Base-by-base conservation (phyloP, 176 grass and related monocot species). In the Triticum monococcum region DNA sequence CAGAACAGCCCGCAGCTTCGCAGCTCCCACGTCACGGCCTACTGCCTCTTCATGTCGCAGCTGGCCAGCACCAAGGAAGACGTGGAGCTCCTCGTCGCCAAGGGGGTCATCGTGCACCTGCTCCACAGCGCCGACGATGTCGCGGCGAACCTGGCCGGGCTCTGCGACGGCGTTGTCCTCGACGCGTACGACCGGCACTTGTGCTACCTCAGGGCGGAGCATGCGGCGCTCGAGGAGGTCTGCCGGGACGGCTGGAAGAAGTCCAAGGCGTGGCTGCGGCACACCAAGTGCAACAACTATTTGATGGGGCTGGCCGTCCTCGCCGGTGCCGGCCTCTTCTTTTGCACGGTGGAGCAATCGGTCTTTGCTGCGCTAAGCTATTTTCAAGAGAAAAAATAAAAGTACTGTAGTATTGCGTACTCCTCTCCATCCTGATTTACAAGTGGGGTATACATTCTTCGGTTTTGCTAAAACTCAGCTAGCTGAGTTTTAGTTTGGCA, bases 11-110 rank as follows among this genome's bases (percentile, higher is more conserved):
- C 22, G 61, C 8, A 12, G 60, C 60, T 63, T 3, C 9, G 23
- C 23, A 63, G 22, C 20, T 61, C 57, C 61, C 61, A 63, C 61
- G 23, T 63, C n/a, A 63, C 23, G 36, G 73, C 83, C 8, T 85
- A 85, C 73, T 85, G 73, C 43, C 1, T 78, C 43, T 85, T 85
- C 73, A 68, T 85, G 60, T 78, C 83, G 30, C 83, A 85, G 62
- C 0, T 85, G 13, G 83, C 73, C 20, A 2, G 30, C 73, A 68
- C 45, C 8, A 22, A 14, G 59, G 20, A 56, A 12, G 73, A 85
- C 73, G 83, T 85, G 8, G 62, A 3, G 61, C 23, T 63, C 61
- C 61, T 63, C 9, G n/a, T 63, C 61, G 9, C n/a, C 61, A 63
- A 63, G 4, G 22, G 22, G 61, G 2, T 63, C 61, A 63, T 63